Evolutionary conservation across 2,329 filamentous ascomycete species (phyloP).

Genomic region (Dactylellina parvicollis): DNA sequence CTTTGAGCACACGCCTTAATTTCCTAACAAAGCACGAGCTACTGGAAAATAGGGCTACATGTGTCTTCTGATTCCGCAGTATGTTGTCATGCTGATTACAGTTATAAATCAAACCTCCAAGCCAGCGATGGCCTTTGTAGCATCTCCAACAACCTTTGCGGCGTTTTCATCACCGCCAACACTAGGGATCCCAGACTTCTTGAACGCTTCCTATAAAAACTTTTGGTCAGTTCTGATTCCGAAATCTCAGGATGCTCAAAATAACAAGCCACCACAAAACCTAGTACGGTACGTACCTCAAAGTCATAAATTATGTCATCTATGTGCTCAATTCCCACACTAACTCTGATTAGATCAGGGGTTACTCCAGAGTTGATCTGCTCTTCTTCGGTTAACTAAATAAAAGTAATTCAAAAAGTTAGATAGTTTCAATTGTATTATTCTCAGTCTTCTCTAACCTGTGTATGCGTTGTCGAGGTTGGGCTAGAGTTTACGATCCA

Average conservation of each 20-base stretch:
- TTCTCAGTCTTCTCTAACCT: constrained; percentile 61
- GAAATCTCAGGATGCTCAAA: background rate
- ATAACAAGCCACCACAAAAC: too few species aligned
- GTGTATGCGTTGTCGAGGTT: constrained; percentile 94
- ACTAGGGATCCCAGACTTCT: constrained; percentile 36
- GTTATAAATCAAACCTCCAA: constrained; percentile 51
- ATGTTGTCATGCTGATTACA: too few species aligned
- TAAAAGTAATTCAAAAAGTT: background rate
- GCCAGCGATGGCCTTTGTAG: constrained; percentile 51
- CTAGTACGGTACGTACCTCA: constrained; percentile 28
- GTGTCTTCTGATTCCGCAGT: too few species aligned
- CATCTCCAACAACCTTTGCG: constrained; percentile 29
- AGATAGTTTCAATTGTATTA: background rate
- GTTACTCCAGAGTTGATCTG: constrained; percentile 82
- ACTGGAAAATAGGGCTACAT: too few species aligned
- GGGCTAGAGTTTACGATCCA: constrained; percentile 74
- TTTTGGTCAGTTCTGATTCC: background rate
- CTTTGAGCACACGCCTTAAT: too few species aligned
- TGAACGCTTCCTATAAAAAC: constrained; percentile 54
- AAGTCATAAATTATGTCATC: constrained; percentile 98
- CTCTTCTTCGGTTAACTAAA: constrained; percentile 76
- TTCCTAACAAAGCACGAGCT: too few species aligned
- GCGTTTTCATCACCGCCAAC: constrained; percentile 27
- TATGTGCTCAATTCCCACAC: constrained; percentile 94
- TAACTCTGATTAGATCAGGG: constrained; percentile 90